Conservation (phyloP, 768 basidiomycete species). For the Pholiota molesta region DNA sequence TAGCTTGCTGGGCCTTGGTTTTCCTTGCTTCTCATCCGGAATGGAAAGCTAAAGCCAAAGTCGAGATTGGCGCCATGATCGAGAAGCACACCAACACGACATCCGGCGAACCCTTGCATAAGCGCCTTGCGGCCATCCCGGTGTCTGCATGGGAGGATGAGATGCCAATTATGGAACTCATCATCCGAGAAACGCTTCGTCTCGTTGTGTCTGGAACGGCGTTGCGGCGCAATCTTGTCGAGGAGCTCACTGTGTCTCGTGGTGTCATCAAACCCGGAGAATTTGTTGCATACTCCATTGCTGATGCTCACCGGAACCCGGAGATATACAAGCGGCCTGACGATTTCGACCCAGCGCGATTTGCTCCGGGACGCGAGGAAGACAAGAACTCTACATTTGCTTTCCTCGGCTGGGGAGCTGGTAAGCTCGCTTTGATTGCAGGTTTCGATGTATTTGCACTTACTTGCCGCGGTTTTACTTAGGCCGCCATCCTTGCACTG, state of each 20-base stretch:
- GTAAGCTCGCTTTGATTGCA: constrained; percentile 21
- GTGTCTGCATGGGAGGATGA: constrained; percentile 44
- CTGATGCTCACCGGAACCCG: constrained; percentile 38
- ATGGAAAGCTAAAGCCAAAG: constrained; percentile 37
- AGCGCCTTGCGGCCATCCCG: constrained; percentile 37
- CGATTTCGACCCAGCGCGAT: constrained; percentile 41
- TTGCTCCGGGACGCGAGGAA: constrained; percentile 32
- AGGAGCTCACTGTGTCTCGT: constrained; percentile 30
- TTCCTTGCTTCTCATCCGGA: constrained; percentile 35
- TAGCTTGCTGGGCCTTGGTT: constrained; percentile 42
- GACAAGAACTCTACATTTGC: constrained; percentile 35
- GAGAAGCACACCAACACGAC: constrained; percentile 29
- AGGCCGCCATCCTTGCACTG: constrained; percentile 44
- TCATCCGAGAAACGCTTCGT: constrained; percentile 45
- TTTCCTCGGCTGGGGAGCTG: constrained; percentile 44
- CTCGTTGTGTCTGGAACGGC: constrained; percentile 29
- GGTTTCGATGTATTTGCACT: not conserved
- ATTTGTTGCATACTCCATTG: constrained; percentile 37
- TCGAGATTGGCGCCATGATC: constrained; percentile 35
- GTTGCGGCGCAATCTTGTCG: constrained; percentile 38
- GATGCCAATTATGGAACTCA: constrained; percentile 38
- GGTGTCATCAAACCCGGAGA: constrained; percentile 32
- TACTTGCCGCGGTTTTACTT: not conserved
- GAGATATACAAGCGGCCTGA: constrained; percentile 37
- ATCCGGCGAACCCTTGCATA: constrained; percentile 32